Evolutionary conservation across 495 filamentous ascomycete species (phyloP).

Genomic region (Thozetella sp.): DNA sequence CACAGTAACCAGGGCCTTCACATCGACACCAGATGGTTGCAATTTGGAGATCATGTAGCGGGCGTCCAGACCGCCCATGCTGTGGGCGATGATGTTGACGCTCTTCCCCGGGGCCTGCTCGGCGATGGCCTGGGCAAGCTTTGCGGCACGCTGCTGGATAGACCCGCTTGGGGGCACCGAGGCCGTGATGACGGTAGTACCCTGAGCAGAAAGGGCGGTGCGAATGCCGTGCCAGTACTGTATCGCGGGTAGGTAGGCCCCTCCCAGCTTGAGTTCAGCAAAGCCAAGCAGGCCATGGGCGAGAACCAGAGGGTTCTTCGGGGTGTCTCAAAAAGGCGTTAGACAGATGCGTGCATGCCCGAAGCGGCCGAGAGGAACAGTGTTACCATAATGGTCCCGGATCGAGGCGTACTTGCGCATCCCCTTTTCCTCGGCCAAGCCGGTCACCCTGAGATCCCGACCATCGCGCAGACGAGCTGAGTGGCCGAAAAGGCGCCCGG

Average conservation of each 20-base stretch:
- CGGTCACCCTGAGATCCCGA: constrained; percentile 51
- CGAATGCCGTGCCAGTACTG: constrained; percentile 93
- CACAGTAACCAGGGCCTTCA: constrained; percentile 79
- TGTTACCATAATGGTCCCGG: constrained; percentile 67
- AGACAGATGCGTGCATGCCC: constrained; percentile 4
- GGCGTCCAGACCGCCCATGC: constrained; percentile 79
- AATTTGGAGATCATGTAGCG: constrained; percentile 90
- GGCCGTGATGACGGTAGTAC: constrained; percentile 78
- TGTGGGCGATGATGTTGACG: constrained; percentile 89
- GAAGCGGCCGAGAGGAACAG: constrained; percentile 5
- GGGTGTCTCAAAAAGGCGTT: constrained; percentile 41
- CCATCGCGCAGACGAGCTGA: constrained; percentile 9
- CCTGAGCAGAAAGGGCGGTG: constrained; percentile 71
- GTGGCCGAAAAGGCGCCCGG: constrained; percentile 10
- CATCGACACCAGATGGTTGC: constrained; percentile 67
- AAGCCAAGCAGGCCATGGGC: constrained; percentile 94
- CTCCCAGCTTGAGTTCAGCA: constrained; percentile 75
- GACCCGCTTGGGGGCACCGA: constrained; percentile 77
- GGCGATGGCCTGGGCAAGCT: constrained; percentile 65
- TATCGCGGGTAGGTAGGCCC: constrained; percentile 71
- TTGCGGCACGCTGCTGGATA: constrained; percentile 76
- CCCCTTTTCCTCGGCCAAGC: constrained; percentile 68
- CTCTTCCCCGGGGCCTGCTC: constrained; percentile 66
- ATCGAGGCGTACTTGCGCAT: constrained; percentile 80
- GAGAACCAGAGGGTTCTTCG: constrained; percentile 75